Evolutionary conservation across 108 stramenopile species (phyloP).

Genomic region (Cylindrotheca fusiformis): DNA sequence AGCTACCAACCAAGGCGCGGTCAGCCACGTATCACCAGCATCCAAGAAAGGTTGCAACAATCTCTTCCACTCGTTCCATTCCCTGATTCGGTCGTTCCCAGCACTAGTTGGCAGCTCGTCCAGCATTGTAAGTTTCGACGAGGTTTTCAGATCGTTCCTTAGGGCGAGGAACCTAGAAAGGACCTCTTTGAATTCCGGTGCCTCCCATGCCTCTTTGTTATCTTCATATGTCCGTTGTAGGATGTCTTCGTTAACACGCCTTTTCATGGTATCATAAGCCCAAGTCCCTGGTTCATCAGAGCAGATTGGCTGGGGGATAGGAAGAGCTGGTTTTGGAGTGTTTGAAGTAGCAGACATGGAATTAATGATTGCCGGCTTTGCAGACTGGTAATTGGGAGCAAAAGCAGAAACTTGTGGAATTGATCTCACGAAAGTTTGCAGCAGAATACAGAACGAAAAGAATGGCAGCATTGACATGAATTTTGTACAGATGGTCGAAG

Average conservation of each 20-base stretch:
- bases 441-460: too few species aligned
- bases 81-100: conserved; percentile 23
- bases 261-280: conserved; percentile 95
- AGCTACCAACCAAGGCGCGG: conserved; percentile 93
- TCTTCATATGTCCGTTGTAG: conserved; percentile 88
- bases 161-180: conserved; percentile 58
- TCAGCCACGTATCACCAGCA: conserved; percentile 80
- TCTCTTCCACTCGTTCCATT: conserved; percentile 71
- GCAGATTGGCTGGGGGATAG: conserved; percentile 64
- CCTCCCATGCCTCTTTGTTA: conserved; percentile 59
- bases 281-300: conserved; percentile 86
- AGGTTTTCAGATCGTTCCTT: conserved; percentile 64
- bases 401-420: too few species aligned
- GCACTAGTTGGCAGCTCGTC: conserved; percentile 52
- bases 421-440: too few species aligned
- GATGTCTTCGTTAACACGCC: conserved; percentile 90
- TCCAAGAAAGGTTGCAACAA: conserved; percentile 73
- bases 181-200: conserved; percentile 44
- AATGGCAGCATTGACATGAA: too few species aligned
- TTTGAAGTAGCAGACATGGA: conserved; percentile 17
- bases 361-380: too few species aligned
- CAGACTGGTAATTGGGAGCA: too few species aligned
- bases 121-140: conserved; percentile 64
- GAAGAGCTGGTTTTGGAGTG: conserved; percentile 62
- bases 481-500: too few species aligned